phyloP scores from a whole-genome alignment of 1,139 yeast species.

The Lodderomyces theae region DNA sequence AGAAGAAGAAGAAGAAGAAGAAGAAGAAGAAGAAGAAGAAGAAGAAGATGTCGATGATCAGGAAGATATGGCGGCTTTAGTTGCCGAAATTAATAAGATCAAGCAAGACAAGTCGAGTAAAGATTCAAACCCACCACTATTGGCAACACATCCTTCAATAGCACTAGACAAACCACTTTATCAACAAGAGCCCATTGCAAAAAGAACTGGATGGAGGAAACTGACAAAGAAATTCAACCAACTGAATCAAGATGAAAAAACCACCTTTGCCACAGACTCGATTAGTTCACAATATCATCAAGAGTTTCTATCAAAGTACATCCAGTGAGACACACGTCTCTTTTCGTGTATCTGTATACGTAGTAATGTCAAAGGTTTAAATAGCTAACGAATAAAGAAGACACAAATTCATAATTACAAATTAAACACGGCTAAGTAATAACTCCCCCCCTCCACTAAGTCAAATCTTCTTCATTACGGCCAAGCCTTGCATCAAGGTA shows the following conservation, averaged over 20 bases:
- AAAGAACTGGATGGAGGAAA: conserved; percentile 55
- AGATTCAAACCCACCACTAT: neutral
- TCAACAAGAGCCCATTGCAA: conserved; percentile 9
- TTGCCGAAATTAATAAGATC: conserved; percentile 55
- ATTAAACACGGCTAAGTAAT: no score
- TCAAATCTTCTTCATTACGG: conserved; percentile 37
- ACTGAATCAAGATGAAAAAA: conserved; percentile 8
- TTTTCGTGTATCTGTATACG: neutral
- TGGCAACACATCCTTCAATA: neutral
- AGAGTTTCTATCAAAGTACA: conserved; percentile 64
- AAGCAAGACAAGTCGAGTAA: conserved; percentile 31
- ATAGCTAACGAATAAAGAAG: neutral
- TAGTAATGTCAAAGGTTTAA: no score
- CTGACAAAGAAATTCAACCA: conserved; percentile 32
- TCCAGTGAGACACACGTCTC: conserved; percentile 33
- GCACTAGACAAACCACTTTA: neutral
- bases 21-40: no score
- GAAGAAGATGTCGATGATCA: no score
- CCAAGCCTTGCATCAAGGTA: conserved; percentile 47
- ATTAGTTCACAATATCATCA: conserved; percentile 68
- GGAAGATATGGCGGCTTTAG: conserved; percentile 35
- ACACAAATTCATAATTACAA: neutral
- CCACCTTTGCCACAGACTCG: conserved; percentile 59
- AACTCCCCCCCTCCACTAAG: conserved; percentile 11
- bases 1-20: no score